phyloP scores from a whole-genome alignment of 2,329 filamentous ascomycete genomes.

The Verticillium zaregamsianum region DNA sequence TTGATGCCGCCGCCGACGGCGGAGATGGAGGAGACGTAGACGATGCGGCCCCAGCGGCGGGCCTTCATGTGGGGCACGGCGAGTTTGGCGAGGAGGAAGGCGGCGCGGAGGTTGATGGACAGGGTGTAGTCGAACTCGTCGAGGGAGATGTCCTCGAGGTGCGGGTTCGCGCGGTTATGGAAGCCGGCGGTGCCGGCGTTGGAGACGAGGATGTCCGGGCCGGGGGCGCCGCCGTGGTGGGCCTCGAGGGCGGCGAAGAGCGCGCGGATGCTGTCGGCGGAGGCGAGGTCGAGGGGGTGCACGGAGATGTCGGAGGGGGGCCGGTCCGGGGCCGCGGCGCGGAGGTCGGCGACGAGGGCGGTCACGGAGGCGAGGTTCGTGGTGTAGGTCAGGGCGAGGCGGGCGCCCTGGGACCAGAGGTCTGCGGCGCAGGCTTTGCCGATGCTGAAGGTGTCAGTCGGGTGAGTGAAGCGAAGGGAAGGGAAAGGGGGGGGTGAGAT shows the following conservation, averaged over 20 bases:
- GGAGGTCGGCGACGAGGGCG: conserved; percentile 36
- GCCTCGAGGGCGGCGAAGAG: conserved; percentile 51
- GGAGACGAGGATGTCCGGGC: conserved; percentile 59
- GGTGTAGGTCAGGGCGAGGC: conserved; percentile 57
- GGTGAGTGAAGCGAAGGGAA: not conserved
- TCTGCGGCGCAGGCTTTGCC: conserved; percentile 54
- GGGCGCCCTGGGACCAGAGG: conserved; percentile 45
- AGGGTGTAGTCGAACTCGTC: conserved; percentile 63
- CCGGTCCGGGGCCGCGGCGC: conserved; percentile 20
- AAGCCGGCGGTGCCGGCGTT: conserved; percentile 49
- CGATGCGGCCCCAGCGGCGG: conserved; percentile 58
- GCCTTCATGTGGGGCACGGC: conserved; percentile 57
- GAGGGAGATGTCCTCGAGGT: conserved; percentile 54
- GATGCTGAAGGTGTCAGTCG: conserved; percentile 38
- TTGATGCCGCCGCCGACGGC: conserved; percentile 61
- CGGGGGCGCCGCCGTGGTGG: conserved; percentile 40
- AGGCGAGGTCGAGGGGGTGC: conserved; percentile 56
- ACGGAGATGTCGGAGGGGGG: conserved; percentile 38
- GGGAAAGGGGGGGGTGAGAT: not conserved
- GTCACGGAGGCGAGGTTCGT: conserved; percentile 43
- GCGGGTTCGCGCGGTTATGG: conserved; percentile 55
- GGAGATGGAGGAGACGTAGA: conserved; percentile 61
- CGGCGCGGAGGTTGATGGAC: conserved; percentile 57
- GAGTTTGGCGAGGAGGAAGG: conserved; percentile 58
- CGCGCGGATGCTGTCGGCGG: conserved; percentile 44